Conservation (phyloP, 1,284 basidiomycete genomes). For the Ustilago xerochloae region DNA sequence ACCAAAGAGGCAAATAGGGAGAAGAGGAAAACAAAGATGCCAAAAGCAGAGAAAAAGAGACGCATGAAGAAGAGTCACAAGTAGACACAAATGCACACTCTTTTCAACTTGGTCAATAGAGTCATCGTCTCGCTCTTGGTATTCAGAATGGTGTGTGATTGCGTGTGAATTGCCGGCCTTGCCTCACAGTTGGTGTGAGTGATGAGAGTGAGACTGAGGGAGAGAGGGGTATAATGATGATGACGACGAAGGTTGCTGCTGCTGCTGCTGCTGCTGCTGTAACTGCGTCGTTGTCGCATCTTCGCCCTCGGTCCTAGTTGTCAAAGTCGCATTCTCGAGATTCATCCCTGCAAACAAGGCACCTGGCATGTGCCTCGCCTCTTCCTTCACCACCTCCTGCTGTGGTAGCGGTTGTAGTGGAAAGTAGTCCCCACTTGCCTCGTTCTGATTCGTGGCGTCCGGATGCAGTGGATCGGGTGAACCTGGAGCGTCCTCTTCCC, state of each 20-base stretch:
- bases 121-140: background rate
- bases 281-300: background rate
- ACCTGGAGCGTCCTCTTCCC: conserved; percentile 30
- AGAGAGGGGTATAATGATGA: background rate
- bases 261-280: background rate
- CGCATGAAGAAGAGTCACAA: conserved; percentile 62
- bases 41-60: conserved; percentile 63
- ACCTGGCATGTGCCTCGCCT: conserved; percentile 2
- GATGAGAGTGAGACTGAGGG: background rate
- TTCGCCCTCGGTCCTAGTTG: background rate
- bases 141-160: background rate
- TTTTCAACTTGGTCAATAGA: background rate
- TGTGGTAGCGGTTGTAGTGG: background rate
- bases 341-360: background rate
- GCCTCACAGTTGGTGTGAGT: background rate
- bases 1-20: conserved; percentile 61
- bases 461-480: conserved; percentile 12
- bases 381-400: background rate
- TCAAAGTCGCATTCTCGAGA: background rate
- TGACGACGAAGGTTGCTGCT: background rate
- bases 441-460: background rate
- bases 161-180: background rate
- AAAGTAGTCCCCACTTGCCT: conserved; percentile 1
- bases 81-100: conserved; percentile 4
- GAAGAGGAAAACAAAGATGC: conserved; percentile 65